These are phyloP conservation scores for Kwoniella sp. DNA, from an alignment of 768 basidiomycete species.

Conservation along the genomic window DNA sequence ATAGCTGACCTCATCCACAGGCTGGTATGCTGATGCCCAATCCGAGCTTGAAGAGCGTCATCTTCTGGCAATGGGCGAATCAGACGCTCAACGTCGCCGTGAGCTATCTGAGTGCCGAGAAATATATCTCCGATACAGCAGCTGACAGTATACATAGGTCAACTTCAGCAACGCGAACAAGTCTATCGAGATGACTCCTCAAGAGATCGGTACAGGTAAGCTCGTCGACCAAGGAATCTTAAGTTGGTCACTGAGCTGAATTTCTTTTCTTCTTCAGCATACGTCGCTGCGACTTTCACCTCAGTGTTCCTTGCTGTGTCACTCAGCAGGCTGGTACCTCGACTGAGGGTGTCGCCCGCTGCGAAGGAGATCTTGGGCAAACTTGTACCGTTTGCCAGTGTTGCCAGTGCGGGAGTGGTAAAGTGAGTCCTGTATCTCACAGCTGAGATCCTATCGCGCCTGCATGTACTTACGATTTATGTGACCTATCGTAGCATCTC, in stretches of 20 bases:
- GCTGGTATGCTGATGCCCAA: conserved; percentile 59
- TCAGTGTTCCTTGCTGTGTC: conserved; percentile 58
- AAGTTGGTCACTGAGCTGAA: not conserved
- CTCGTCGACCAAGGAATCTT: not conserved
- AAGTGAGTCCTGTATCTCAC: no score
- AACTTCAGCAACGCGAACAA: conserved; percentile 59
- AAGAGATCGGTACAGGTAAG: conserved; percentile 55
- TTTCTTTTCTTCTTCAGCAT: conserved; percentile 40
- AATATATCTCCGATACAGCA: not conserved
- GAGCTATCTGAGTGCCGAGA: conserved; percentile 16
- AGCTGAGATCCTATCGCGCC: no score
- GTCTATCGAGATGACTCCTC: conserved; percentile 55
- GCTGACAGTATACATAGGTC: conserved; percentile 32
- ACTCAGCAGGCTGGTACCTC: conserved; percentile 55
- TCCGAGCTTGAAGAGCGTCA: conserved; percentile 47
- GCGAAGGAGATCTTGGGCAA: conserved; percentile 46
- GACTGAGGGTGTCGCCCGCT: conserved; percentile 37
- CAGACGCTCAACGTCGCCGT: conserved; percentile 57
- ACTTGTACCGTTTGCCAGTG: conserved; percentile 57
- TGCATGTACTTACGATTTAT: no score
- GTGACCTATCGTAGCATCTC: conserved; percentile 53
- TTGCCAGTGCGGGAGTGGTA: conserved; percentile 58
- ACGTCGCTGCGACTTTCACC: conserved; percentile 56
- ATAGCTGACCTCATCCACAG: conserved; percentile 24
- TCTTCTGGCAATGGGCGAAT: conserved; percentile 57